phyloP scores from a whole-genome alignment of 192 early-diverging fungal species.

The Glomus cerebriforme region DNA sequence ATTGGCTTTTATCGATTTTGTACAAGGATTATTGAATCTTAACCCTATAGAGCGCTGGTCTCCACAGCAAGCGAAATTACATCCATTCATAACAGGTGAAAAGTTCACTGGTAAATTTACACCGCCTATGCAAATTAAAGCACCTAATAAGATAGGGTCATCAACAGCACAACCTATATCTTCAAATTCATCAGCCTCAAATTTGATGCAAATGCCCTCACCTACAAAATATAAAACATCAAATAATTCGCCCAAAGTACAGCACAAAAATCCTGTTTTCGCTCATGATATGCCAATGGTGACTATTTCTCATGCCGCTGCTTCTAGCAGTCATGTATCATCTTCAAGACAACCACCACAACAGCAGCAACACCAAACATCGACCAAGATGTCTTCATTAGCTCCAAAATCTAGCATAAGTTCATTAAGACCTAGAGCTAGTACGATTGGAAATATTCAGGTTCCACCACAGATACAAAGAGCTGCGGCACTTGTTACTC shows the following conservation, averaged over 20 bases:
- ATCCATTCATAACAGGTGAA: constrained; percentile 96
- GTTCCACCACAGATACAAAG: constrained; percentile 40
- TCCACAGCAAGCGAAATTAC: constrained; percentile 89
- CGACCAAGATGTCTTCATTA: constrained; percentile 7
- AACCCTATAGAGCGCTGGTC: constrained; percentile 95
- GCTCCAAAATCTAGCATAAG: not conserved
- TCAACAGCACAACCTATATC: not conserved
- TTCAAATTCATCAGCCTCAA: constrained; percentile 1
- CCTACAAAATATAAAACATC: constrained; percentile 21
- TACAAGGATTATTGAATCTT: constrained; percentile 84
- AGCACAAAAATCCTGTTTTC: not conserved
- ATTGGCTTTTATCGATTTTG: constrained; percentile 85
- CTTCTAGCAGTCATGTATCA: not conserved
- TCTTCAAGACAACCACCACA: not conserved
- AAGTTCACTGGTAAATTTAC: constrained; percentile 69
- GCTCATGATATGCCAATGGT: constrained; percentile 3
- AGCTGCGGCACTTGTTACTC: constrained; percentile 32
- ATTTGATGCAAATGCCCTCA: constrained; percentile 21
- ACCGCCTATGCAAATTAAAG: constrained; percentile 50
- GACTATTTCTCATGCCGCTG: not conserved
- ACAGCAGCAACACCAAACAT: not conserved
- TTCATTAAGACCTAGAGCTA: constrained; percentile 42
- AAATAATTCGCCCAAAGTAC: constrained; percentile 11
- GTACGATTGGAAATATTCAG: constrained; percentile 46
- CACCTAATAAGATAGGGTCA: not conserved